These are phyloP conservation scores for Cutaneotrichosporon arboriforme DNA, from an alignment of 1,284 basidiomycete genomes.

Conservation along the genomic window DNA sequence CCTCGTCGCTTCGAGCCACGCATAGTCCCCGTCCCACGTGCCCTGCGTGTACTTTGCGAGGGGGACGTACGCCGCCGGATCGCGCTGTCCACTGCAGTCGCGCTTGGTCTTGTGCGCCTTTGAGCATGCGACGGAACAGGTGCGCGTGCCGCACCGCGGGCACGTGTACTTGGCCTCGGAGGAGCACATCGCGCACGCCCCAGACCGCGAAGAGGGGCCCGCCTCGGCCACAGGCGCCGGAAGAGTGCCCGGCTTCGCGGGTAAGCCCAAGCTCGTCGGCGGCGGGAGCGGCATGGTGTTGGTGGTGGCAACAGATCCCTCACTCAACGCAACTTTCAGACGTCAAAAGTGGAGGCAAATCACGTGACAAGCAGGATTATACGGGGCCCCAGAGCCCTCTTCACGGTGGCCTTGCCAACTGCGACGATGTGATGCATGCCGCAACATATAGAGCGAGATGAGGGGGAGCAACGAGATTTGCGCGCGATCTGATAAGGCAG, in stretches of 20 bases:
- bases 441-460: too few species aligned
- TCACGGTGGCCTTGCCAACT: too few species aligned
- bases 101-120: conserved; percentile 61
- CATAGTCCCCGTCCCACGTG: conserved; percentile 76
- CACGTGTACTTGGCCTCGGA: conserved; percentile 66
- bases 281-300: conserved; percentile 5
- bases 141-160: conserved; percentile 63
- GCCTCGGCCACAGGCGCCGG: not conserved
- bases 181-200: conserved; percentile 23
- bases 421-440: too few species aligned
- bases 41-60: conserved; percentile 76
- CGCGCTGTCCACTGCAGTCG: conserved; percentile 66
- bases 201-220: not conserved
- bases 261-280: not conserved
- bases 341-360: conserved; percentile 1
- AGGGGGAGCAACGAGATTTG: too few species aligned
- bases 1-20: conserved; percentile 71
- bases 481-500: too few species aligned
- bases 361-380: not conserved
- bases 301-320: not conserved
- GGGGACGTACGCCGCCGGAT: conserved; percentile 66
- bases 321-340: not conserved
- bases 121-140: conserved; percentile 70
- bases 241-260: not conserved
- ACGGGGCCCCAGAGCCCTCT: too few species aligned